Evolutionary conservation across 805 yeast genomes (phyloP).

Genomic region (Kazachstania taianensis): DNA sequence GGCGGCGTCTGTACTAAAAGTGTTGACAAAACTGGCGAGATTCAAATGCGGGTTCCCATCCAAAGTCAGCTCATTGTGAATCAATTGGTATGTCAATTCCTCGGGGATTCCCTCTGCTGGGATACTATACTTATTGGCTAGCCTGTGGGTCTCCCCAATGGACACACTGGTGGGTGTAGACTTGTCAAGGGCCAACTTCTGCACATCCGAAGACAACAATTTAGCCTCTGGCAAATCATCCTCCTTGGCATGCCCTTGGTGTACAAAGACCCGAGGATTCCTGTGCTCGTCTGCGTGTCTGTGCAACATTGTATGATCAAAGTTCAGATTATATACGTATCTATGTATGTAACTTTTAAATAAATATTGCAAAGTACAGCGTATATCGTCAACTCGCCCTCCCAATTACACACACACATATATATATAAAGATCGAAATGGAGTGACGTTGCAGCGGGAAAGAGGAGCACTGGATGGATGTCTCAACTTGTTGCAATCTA

Average conservation of each 20-base stretch:
- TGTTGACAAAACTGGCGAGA: constrained; percentile 83
- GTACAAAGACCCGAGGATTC: constrained; percentile 10
- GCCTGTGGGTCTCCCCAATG: constrained; percentile 1
- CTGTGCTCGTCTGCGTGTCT: constrained; percentile 10
- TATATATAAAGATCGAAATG: neutral
- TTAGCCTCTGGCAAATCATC: constrained; percentile 8
- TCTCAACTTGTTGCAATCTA: too few species aligned
- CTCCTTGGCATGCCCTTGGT: neutral
- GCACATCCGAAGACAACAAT: constrained; percentile 12
- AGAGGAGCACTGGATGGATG: too few species aligned
- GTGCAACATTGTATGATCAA: constrained; percentile 17
- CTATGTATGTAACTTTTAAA: too few species aligned
- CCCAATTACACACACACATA: neutral
- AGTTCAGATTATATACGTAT: too few species aligned
- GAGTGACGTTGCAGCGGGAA: neutral
- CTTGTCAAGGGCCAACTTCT: constrained; percentile 4
- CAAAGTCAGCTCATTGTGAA: constrained; percentile 63
- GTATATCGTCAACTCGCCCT: too few species aligned
- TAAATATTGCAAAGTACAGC: too few species aligned
- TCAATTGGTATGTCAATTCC: constrained; percentile 46
- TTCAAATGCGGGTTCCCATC: constrained; percentile 82
- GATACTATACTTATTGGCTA: constrained; percentile 42
- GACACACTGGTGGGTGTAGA: neutral
- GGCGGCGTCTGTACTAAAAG: constrained; percentile 48
- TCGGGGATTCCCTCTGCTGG: constrained; percentile 48